phyloP scores from a whole-genome alignment of 2,329 filamentous ascomycete species.

The Lasiodiplodia hormozganensis region DNA sequence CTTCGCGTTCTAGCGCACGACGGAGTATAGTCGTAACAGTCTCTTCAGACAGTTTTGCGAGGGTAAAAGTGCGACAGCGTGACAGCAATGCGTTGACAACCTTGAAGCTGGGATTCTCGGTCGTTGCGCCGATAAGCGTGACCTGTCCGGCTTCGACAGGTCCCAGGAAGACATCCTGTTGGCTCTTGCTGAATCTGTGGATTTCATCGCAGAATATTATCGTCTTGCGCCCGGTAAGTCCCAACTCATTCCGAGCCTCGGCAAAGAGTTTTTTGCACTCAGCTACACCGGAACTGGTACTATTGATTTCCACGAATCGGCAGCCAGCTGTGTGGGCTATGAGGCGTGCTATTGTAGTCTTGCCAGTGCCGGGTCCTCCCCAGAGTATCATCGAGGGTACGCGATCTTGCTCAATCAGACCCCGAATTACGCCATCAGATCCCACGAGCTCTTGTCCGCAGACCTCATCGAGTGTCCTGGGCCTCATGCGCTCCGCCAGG shows the following conservation, averaged over 20 bases:
- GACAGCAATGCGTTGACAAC: conserved; percentile 87
- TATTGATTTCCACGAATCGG: conserved; percentile 95
- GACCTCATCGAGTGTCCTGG: conserved; percentile 81
- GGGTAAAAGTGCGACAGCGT: conserved; percentile 87
- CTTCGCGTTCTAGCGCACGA: conserved; percentile 73
- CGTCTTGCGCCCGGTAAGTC: conserved; percentile 84
- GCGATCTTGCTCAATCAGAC: conserved; percentile 82
- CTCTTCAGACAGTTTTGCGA: conserved; percentile 75
- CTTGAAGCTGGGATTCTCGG: conserved; percentile 96
- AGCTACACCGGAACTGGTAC: conserved; percentile 83
- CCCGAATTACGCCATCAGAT: conserved; percentile 79
- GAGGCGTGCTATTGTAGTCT: conserved; percentile 90
- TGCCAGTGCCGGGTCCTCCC: conserved; percentile 81
- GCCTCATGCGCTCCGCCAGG: conserved; percentile 92
- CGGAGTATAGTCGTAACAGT: conserved; percentile 76
- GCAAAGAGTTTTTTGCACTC: conserved; percentile 93
- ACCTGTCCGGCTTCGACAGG: conserved; percentile 91
- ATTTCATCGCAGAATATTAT: conserved; percentile 99
- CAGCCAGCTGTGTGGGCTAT: conserved; percentile 83
- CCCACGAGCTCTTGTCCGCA: conserved; percentile 93
- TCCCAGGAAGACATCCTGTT: conserved; percentile 93
- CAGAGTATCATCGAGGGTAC: conserved; percentile 97
- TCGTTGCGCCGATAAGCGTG: conserved; percentile 92
- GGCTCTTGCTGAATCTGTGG: conserved; percentile 86
- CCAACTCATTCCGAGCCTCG: conserved; percentile 81